Evolutionary conservation across 2,329 filamentous ascomycete genomes (phyloP).

Genomic region (Colletotrichum limetticola): DNA sequence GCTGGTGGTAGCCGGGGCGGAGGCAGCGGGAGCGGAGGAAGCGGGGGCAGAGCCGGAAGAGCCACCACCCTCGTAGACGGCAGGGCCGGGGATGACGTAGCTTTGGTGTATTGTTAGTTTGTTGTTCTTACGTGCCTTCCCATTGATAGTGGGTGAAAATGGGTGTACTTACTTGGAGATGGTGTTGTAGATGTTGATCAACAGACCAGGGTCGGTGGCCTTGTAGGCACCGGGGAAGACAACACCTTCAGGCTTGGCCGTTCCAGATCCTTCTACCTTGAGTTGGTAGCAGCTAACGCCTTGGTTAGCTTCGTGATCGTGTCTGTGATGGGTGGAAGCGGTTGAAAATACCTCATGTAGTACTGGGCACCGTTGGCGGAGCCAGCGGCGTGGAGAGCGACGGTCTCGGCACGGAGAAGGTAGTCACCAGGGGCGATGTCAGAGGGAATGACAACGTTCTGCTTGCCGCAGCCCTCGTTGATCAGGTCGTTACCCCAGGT

Average conservation of each 20-base stretch:
- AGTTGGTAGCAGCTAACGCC: slow-evolving; percentile 39
- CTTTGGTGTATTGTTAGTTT: neutral
- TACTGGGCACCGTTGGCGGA: slow-evolving; percentile 52
- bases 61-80: slow-evolving; percentile 39
- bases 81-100: slow-evolving; percentile 35
- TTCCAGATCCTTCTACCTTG: slow-evolving; percentile 40
- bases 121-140: neutral
- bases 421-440: slow-evolving; percentile 62
- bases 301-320: no score
- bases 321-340: neutral
- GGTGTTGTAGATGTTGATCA: slow-evolving; percentile 55
- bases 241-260: slow-evolving; percentile 38
- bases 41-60: slow-evolving; percentile 17
- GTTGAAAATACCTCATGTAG: slow-evolving; percentile 38
- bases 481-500: slow-evolving; percentile 36
- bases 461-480: slow-evolving; percentile 36
- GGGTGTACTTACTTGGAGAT: slow-evolving; percentile 4
- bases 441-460: slow-evolving; percentile 49
- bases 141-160: no score
- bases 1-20: neutral
- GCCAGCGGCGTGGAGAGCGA: slow-evolving; percentile 59
- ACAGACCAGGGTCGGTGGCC: slow-evolving; percentile 54
- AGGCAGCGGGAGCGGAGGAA: neutral
- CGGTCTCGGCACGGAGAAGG: slow-evolving; percentile 64
- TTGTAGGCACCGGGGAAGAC: slow-evolving; percentile 35